Evolutionary conservation across 257 asterid genomes (phyloP).

Genomic region (Cynanchum wilfordii): DNA sequence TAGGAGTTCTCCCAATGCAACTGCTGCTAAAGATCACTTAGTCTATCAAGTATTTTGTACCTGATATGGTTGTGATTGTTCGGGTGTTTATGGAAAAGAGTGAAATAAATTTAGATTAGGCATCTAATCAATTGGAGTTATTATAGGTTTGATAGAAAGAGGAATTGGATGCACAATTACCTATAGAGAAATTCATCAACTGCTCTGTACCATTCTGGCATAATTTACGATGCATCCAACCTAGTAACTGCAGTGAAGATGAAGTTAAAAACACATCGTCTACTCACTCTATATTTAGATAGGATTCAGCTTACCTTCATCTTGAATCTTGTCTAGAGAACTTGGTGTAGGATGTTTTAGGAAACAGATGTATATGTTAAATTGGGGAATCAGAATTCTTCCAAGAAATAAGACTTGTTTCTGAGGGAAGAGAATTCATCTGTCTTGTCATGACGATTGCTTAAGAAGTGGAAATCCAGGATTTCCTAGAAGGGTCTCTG

Average conservation of each 20-base stretch:
- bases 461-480: constrained; percentile 29
- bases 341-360: constrained; percentile 24
- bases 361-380: constrained; percentile 9
- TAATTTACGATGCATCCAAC: constrained; percentile 80
- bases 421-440: constrained; percentile 28
- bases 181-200: constrained; percentile 39
- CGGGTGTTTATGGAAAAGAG: not conserved
- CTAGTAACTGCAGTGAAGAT: constrained; percentile 61
- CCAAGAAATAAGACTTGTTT: constrained; percentile 16
- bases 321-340: constrained; percentile 31
- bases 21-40: not conserved
- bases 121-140: not conserved
- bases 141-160: not conserved
- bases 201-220: constrained; percentile 42
- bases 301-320: constrained; percentile 61
- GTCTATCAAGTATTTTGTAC: not conserved
- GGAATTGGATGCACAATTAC: constrained; percentile 31
- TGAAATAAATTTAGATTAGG: constrained; percentile 2
- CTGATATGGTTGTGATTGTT: not conserved
- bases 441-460: constrained; percentile 28
- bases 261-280: constrained; percentile 24
- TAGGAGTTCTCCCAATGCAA: not conserved
- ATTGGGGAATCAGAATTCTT: constrained; percentile 21
- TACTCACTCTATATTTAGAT: constrained; percentile 12
- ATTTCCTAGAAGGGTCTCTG: constrained; percentile 37